Conservation (phyloP, 2,329 filamentous ascomycete genomes). For the Aspergillus sp. region DNA sequence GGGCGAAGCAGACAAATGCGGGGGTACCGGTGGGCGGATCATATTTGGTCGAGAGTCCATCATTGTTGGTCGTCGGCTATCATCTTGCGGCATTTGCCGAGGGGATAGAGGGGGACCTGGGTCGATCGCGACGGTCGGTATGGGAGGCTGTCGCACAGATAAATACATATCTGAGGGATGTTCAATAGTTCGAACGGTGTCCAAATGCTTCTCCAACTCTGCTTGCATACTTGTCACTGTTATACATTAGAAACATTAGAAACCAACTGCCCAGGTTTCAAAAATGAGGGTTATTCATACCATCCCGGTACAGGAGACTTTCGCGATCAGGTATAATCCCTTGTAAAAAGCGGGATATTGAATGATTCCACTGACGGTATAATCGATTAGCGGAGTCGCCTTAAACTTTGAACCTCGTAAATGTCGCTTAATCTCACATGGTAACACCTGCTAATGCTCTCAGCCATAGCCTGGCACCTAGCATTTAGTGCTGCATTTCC, state of each 20-base stretch:
- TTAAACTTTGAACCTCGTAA: neutral
- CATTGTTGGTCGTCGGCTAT: conserved; percentile 71
- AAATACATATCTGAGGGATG: conserved; percentile 66
- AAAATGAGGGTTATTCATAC: conserved; percentile 52
- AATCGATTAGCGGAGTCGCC: conserved; percentile 8
- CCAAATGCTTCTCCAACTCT: conserved; percentile 63
- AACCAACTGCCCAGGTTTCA: neutral
- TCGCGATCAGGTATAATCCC: conserved; percentile 74
- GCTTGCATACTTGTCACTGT: conserved; percentile 59
- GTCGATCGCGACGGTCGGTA: conserved; percentile 62
- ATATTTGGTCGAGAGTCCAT: conserved; percentile 63
- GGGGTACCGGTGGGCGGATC: conserved; percentile 75
- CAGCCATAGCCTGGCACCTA: conserved; percentile 78
- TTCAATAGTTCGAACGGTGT: conserved; percentile 57
- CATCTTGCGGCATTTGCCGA: conserved; percentile 81
- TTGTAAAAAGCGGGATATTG: conserved; percentile 73
- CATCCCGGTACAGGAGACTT: conserved; percentile 75
- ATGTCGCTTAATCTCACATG: conserved; percentile 50
- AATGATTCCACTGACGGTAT: conserved; percentile 69
- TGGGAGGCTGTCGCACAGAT: conserved; percentile 65
- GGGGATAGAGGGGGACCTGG: conserved; percentile 77
- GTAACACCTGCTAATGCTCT: conserved; percentile 73
- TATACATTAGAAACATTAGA: conserved; percentile 24
- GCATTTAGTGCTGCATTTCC: conserved; percentile 74
- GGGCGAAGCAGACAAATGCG: conserved; percentile 76